phyloP scores from a whole-genome alignment of 23 red algal species.

The Gracilaria domingensis region DNA sequence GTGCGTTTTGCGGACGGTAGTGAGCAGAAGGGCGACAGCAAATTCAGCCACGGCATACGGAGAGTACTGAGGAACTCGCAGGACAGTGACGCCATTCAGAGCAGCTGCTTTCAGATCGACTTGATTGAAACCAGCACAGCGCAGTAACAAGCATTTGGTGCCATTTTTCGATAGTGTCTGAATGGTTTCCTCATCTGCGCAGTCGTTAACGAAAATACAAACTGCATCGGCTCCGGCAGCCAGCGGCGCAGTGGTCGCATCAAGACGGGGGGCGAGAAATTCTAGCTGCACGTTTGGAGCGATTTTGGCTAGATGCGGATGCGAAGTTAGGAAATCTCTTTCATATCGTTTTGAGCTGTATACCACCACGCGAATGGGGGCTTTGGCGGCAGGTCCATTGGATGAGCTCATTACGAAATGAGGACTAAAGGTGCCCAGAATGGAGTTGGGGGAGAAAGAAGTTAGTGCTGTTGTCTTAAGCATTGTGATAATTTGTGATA shows the following conservation, averaged over 20 bases:
- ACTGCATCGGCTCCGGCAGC: conserved; percentile 51
- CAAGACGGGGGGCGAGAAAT: conserved; percentile 56
- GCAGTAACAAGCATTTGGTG: conserved; percentile 54
- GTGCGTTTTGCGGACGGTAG: conserved; percentile 70
- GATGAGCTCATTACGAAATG: conserved; percentile 15
- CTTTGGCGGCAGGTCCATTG: not conserved
- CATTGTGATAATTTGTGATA: not conserved
- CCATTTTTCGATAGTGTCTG: conserved; percentile 16
- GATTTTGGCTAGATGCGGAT: conserved; percentile 21
- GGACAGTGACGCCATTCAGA: conserved; percentile 56
- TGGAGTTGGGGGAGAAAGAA: conserved; percentile 3
- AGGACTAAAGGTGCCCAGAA: conserved; percentile 19
- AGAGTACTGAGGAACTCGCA: conserved; percentile 83
- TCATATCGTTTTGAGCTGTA: conserved; percentile 66
- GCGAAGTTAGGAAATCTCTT: conserved; percentile 41
- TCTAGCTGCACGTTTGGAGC: conserved; percentile 43
- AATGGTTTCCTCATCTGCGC: conserved; percentile 39
- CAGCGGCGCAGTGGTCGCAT: conserved; percentile 35
- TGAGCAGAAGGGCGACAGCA: conserved; percentile 76
- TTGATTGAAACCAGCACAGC: conserved; percentile 87
- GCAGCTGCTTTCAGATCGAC: conserved; percentile 74
- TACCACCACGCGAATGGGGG: conserved; percentile 40
- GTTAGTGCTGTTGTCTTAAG: not conserved
- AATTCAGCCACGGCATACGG: conserved; percentile 83
- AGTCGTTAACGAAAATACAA: conserved; percentile 76